Base-by-base conservation (phyloP, 2,329 filamentous ascomycete species). In the Aureobasidium pullulans region DNA sequence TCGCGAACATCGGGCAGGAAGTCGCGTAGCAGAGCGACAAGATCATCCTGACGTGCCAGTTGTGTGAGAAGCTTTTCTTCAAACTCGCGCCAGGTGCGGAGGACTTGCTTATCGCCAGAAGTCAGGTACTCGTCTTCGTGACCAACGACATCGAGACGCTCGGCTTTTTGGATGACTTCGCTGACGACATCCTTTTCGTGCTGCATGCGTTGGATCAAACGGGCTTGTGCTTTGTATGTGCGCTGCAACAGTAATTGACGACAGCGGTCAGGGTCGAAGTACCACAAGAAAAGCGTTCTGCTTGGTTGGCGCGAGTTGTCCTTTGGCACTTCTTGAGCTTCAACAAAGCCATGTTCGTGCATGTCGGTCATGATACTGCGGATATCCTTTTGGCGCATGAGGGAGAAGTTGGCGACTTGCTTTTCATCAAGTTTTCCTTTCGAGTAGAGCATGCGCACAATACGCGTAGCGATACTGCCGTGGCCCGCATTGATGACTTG, bases 381-480 rank as follows among this genome's bases (percentile, higher is more conserved):
- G 28, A 97, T 84, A 57, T 96, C 90, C 60, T 87, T 85, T 67
- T 93, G 89, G 60, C 88, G 87, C 78, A 96, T 87, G 62, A 99
- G 82, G 57, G 88, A 89, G 59, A 91, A 81, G 52, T 86, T 85
- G 39, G 89, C 88, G 11, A 96, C 80, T 62, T 89, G 86, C 73
- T 95, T 96, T 73, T 99, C 94, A 65, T 97, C 93, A n/a, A 97
- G 79, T 69, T 94, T 96, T 57, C 94, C 94, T 69, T 92, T 90
- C 61, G 88, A 86, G 40, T 88, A 83, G 19, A 99, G 81, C 59
- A 97, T 90, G 19, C 90, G 87, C 19, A 91, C 82, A n/a, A 99
- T 79, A 8, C 93, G 88, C 16, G 93, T 81, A 0, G 90, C 90
- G 48, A 88, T 79, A 7, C 83, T 82, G 7, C 90, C 91, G 66